Percentiles rank a stretch among this genome's conserved stretches.
Conservation (phyloP, 2,329 filamentous ascomycete genomes). For the Colletotrichum euphorbiae region DNA sequence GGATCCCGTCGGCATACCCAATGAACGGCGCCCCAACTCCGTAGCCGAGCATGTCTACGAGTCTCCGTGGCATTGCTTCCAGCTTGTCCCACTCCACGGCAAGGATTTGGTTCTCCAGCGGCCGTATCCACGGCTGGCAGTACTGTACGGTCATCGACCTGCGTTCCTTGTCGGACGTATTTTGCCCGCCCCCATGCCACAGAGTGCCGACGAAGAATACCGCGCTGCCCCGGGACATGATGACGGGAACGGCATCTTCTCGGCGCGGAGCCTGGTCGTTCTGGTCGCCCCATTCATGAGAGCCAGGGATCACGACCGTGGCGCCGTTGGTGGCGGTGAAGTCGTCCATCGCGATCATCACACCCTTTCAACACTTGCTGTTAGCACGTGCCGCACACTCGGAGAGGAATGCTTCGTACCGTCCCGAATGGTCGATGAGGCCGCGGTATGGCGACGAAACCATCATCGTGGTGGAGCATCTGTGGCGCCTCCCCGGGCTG, state of each 20-base stretch:
- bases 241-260: slow-evolving; percentile 47
- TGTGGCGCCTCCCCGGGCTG: slow-evolving; percentile 53
- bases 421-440: slow-evolving; percentile 49
- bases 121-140: slow-evolving; percentile 54
- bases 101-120: slow-evolving; percentile 52
- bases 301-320: slow-evolving; percentile 50
- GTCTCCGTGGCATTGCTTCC: slow-evolving; percentile 40
- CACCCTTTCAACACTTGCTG: slow-evolving; percentile 39
- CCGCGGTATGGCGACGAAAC: slow-evolving; percentile 47
- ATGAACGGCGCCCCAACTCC: slow-evolving; percentile 43
- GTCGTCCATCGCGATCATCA: slow-evolving; percentile 48
- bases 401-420: slow-evolving; percentile 38
- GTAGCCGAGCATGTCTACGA: slow-evolving; percentile 45
- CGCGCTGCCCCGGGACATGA: slow-evolving; percentile 52
- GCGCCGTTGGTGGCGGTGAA: slow-evolving; percentile 50
- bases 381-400: background rate
- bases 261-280: slow-evolving; percentile 42
- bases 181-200: slow-evolving; percentile 54
- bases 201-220: slow-evolving; percentile 51
- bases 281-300: slow-evolving; percentile 48
- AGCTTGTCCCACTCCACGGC: slow-evolving; percentile 47
- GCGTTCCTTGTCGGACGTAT: slow-evolving; percentile 46
- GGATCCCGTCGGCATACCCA: slow-evolving; percentile 43
- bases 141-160: slow-evolving; percentile 54
- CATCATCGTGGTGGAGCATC: slow-evolving; percentile 50